These are phyloP conservation scores for Inonotus obliquus DNA, from an alignment of 1,284 basidiomycete genomes.

Conservation along the genomic window DNA sequence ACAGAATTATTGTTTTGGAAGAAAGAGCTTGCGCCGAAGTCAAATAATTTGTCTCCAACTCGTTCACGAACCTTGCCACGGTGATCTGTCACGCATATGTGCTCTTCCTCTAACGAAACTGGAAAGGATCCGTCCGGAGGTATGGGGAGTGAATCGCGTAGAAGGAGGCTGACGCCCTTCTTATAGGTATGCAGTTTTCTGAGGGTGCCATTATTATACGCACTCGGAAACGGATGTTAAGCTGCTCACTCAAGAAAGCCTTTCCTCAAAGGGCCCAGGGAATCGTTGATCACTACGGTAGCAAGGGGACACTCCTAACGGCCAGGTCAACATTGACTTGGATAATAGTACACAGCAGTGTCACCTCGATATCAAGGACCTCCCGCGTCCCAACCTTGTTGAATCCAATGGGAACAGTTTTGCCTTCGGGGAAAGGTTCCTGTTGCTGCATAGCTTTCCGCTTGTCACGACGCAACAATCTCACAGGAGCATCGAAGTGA, in stretches of 20 bases:
- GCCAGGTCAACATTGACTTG: not conserved
- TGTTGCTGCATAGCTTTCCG: slow-evolving; percentile 24
- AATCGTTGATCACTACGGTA: slow-evolving; percentile 75
- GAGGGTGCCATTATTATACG: slow-evolving; percentile 13
- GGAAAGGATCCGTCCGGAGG: slow-evolving; percentile 24
- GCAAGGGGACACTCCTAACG: slow-evolving; percentile 91
- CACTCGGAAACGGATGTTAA: not conserved
- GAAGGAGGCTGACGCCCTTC: slow-evolving; percentile 85
- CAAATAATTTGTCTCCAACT: slow-evolving; percentile 79
- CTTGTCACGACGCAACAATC: slow-evolving; percentile 35
- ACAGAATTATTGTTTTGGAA: slow-evolving; percentile 99
- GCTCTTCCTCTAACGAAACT: slow-evolving; percentile 41
- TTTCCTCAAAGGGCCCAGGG: slow-evolving; percentile 57
- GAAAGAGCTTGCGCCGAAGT: slow-evolving; percentile 87
- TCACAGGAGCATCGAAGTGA: slow-evolving; percentile 85
- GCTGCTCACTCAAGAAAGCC: slow-evolving; percentile 62
- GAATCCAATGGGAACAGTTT: slow-evolving; percentile 83
- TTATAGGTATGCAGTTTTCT: slow-evolving; percentile 83
- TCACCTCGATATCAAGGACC: slow-evolving; percentile 93
- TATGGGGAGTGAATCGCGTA: slow-evolving; percentile 78
- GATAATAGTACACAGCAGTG: slow-evolving; percentile 23
- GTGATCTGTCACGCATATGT: slow-evolving; percentile 83
- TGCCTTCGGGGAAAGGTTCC: slow-evolving; percentile 29
- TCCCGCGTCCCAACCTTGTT: slow-evolving; percentile 74
- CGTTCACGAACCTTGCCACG: slow-evolving; percentile 79